Evolutionary conservation across 2,329 filamentous ascomycete species (phyloP).

Genomic region (Penicillium crustosum): DNA sequence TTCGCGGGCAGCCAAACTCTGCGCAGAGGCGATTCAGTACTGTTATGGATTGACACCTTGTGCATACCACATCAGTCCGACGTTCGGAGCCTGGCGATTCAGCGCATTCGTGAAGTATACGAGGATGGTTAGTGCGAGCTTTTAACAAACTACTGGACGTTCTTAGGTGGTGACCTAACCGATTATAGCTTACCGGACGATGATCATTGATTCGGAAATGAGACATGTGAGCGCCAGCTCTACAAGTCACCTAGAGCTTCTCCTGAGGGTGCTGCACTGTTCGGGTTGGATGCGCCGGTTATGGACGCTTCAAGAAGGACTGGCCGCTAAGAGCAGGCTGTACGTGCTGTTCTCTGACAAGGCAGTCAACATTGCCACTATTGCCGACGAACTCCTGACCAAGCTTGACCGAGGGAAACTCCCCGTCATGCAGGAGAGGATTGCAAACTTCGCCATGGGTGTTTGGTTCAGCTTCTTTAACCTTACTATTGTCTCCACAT

Average conservation of each 20-base stretch:
- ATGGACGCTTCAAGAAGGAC: slow-evolving; percentile 46
- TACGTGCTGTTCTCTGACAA: slow-evolving; percentile 37
- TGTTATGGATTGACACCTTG: slow-evolving; percentile 16
- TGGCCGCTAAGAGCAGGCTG: slow-evolving; percentile 25
- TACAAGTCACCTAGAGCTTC: slow-evolving; percentile 21
- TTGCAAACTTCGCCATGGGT: not conserved
- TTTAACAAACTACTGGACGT: not conserved
- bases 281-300: slow-evolving; percentile 43
- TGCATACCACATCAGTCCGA: slow-evolving; percentile 16
- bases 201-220: not conserved
- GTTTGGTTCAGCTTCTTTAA: not conserved
- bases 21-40: slow-evolving; percentile 8
- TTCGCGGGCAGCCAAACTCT: not conserved
- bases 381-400: slow-evolving; percentile 13
- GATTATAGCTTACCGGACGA: not conserved
- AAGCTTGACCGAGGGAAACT: slow-evolving; percentile 9
- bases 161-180: not conserved
- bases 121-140: slow-evolving; percentile 7
- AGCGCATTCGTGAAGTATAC: slow-evolving; percentile 15
- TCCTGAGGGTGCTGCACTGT: slow-evolving; percentile 32
- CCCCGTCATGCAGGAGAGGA: not conserved
- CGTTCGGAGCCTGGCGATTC: slow-evolving; percentile 13
- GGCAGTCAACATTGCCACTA: slow-evolving; percentile 22
- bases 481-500: not conserved
- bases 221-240: not conserved